These are phyloP conservation scores for Orbilia brochopaga DNA, from an alignment of 2,329 filamentous ascomycete species.

Conservation along the genomic window DNA sequence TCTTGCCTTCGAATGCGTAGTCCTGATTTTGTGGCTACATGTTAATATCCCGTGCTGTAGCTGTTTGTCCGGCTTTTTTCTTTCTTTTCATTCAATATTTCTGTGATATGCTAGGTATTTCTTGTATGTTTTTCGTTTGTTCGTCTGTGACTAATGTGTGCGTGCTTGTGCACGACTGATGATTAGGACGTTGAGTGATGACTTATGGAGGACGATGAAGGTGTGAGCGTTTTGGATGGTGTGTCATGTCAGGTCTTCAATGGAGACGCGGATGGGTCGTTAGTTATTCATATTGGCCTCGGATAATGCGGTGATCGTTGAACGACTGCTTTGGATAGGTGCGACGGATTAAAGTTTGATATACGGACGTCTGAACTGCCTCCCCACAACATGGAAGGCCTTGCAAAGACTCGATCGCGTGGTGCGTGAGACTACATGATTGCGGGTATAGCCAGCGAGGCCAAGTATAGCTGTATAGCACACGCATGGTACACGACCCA, in stretches of 20 bases:
- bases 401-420: too few relatives aligned
- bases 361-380: too few relatives aligned
- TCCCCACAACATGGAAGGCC: too few relatives aligned
- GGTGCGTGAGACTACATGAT: too few relatives aligned
- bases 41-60: constrained; percentile 3
- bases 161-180: constrained; percentile 9
- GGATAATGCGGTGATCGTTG: too few relatives aligned
- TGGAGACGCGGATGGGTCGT: not conserved
- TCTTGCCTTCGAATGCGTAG: not conserved
- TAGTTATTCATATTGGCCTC: not conserved
- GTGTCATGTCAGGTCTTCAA: not conserved
- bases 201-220: not conserved
- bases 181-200: constrained; percentile 29
- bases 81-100: not conserved
- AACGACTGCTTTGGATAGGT: too few relatives aligned
- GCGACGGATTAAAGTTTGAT: too few relatives aligned
- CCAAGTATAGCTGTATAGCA: too few relatives aligned
- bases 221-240: not conserved
- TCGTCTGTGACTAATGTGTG: constrained; percentile 41
- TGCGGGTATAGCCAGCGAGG: too few relatives aligned
- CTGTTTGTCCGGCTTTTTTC: not conserved
- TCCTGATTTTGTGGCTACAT: constrained; percentile 5
- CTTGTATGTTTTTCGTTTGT: constrained; percentile 20
- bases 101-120: not conserved
- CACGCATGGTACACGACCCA: too few relatives aligned